phyloP scores from a whole-genome alignment of 371 early-diverging fungal genomes.

The Rhizopus delemar region DNA sequence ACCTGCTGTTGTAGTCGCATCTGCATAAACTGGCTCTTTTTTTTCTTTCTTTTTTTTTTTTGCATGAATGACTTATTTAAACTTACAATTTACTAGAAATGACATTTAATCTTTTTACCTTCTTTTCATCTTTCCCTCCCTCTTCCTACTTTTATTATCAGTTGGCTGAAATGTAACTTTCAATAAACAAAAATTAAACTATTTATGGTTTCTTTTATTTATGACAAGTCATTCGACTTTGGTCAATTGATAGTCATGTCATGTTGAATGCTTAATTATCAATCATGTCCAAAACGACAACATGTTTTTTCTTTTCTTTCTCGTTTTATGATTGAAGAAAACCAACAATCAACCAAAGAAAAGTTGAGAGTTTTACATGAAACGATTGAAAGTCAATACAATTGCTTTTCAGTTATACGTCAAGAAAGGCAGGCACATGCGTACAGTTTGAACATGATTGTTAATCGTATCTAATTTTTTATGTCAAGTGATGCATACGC shows the following conservation, averaged over 20 bases:
- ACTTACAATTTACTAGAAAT: not conserved
- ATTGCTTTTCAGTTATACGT: not conserved
- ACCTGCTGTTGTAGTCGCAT: conserved; percentile 32
- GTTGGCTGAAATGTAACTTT: too few species aligned
- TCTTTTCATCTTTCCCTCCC: too few species aligned
- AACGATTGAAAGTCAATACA: not conserved
- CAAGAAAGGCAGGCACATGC: not conserved
- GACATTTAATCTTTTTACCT: not conserved
- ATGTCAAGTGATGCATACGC: not conserved
- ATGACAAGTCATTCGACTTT: too few species aligned
- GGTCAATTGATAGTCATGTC: too few species aligned
- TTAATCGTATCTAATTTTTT: not conserved
- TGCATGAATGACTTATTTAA: not conserved
- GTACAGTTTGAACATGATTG: not conserved
- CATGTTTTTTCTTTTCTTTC: too few species aligned
- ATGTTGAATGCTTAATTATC: too few species aligned
- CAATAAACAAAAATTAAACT: too few species aligned
- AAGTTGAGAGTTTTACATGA: not conserved
- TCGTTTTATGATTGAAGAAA: too few species aligned
- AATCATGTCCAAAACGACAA: too few species aligned
- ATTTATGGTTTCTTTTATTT: too few species aligned
- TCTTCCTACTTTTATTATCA: too few species aligned
- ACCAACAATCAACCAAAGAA: too few species aligned
- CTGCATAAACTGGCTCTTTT: conserved; percentile 22
- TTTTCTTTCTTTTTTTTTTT: conserved; percentile 1